Evolutionary conservation across 2,329 filamentous ascomycete genomes (phyloP).

Genomic region (Reticulascus tulasneorum): DNA sequence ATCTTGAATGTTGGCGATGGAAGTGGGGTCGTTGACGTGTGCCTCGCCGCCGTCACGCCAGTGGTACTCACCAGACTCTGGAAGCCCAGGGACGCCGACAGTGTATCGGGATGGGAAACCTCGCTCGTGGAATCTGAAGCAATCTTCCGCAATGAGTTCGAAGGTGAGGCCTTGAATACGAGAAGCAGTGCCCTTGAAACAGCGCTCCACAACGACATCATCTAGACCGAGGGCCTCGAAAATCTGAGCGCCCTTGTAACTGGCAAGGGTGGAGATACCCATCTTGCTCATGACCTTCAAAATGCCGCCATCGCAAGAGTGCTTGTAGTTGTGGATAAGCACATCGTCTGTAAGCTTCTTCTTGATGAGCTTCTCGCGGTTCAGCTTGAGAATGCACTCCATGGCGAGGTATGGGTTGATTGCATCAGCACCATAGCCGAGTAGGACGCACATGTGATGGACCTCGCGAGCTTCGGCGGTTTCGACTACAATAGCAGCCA

Average conservation of each 20-base stretch:
- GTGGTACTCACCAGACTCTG: conserved; percentile 95
- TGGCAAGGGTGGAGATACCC: conserved; percentile 94
- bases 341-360: conserved; percentile 80
- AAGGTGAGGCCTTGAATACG: conserved; percentile 94
- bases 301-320: conserved; percentile 93
- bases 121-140: conserved; percentile 90
- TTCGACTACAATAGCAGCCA: conserved; percentile 82
- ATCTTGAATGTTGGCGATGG: conserved; percentile 95
- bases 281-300: conserved; percentile 99
- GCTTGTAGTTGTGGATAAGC: conserved; percentile 93
- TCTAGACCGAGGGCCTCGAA: conserved; percentile 95
- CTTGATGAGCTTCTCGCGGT: conserved; percentile 86
- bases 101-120: conserved; percentile 82
- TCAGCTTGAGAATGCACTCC: conserved; percentile 96
- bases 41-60: conserved; percentile 96
- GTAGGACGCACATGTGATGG: conserved; percentile 96
- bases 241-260: conserved; percentile 97
- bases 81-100: conserved; percentile 70
- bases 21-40: conserved; percentile 90
- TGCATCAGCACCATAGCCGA: conserved; percentile 91
- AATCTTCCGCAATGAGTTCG: conserved; percentile 88
- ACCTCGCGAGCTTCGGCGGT: conserved; percentile 95
- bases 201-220: conserved; percentile 86
- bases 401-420: conserved; percentile 94
- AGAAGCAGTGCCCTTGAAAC: conserved; percentile 90